Conservation (phyloP, 192 early-diverging fungal genomes). For the Backusella circina region DNA sequence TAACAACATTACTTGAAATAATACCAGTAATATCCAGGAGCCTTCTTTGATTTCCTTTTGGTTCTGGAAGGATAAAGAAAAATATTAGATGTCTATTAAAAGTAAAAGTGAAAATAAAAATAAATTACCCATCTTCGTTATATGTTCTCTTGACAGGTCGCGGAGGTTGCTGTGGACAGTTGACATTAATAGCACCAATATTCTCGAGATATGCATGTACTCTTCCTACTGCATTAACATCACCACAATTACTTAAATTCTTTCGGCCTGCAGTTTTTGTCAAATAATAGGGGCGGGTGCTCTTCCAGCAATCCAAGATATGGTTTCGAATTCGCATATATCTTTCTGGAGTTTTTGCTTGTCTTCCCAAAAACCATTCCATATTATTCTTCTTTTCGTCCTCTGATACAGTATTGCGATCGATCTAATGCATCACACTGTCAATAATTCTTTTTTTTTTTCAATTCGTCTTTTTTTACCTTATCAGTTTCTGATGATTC, state of each 20-base stretch:
- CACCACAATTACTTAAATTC: constrained; percentile 78
- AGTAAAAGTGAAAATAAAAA: not conserved
- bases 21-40: constrained; percentile 6
- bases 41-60: constrained; percentile 1
- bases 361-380: constrained; percentile 69
- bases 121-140: constrained; percentile 4
- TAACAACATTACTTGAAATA: not conserved
- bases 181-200: constrained; percentile 76
- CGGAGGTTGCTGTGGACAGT: constrained; percentile 41
- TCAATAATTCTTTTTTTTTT: not conserved
- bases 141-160: constrained; percentile 16
- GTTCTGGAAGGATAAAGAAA: not conserved
- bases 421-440: constrained; percentile 15
- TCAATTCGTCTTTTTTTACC: not conserved
- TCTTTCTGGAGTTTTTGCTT: constrained; percentile 82
- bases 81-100: not conserved
- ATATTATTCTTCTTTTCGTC: constrained; percentile 43
- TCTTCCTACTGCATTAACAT: constrained; percentile 91
- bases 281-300: constrained; percentile 63
- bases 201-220: constrained; percentile 83
- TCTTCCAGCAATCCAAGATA: constrained; percentile 76
- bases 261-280: constrained; percentile 78
- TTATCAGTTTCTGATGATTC: not conserved
- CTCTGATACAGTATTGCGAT: constrained; percentile 44
- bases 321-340: constrained; percentile 88